Evolutionary conservation across 768 basidiomycete species (phyloP), one percentile per base, ranked within the genome.

Genomic region (Lactarius quietus): DNA sequence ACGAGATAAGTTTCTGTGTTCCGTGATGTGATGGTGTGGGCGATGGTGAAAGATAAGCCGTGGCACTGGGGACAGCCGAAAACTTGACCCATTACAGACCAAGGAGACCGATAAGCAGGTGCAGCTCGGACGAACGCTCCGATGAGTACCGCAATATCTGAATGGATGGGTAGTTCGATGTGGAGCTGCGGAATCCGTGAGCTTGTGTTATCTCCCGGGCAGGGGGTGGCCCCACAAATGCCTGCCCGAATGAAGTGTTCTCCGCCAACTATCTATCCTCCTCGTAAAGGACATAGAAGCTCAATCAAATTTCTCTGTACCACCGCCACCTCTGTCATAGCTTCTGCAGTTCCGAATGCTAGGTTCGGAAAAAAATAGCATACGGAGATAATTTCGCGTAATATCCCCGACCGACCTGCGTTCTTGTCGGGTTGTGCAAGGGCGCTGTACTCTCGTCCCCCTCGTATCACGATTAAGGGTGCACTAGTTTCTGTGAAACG

Each of bases 11-110:
- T 57, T n/a, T 23, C 35, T 23, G 29, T 15, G n/a, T 41, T 41
- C 36, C 23, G 54, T 65, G 59, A 64, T 64, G 63, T 64, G 41
- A 26, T 51, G 48, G 23, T 15, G 14, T 12, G 48, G 14, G 15
- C 48, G 14, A 10, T 41, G 41, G 41, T 48, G 12, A 33, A 48
- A 48, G 64, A 65, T 56, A 65, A 38, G 64, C 54, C 29, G 20
- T 36, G 43, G 45, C 59, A 23, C 48, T 14, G 12, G 14, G 26
- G 48, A 12, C 48, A 26, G 14, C 48, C 36, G 29, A 36, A 51
- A 54, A 28, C 59, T 15, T 56, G 64, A 23, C 35, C 35, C 26
- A 45, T 59, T 29, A 41, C 29, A 29, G n/a, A 59, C 29, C 58
- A 36, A 43, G 35, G 53, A 48, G 36, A 56, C 54, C n/a, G 17